Evolutionary conservation across 1,139 yeast genomes (phyloP), one percentile per base, ranked within the genome.

Genomic region (Debaryomycetaceae sp.): DNA sequence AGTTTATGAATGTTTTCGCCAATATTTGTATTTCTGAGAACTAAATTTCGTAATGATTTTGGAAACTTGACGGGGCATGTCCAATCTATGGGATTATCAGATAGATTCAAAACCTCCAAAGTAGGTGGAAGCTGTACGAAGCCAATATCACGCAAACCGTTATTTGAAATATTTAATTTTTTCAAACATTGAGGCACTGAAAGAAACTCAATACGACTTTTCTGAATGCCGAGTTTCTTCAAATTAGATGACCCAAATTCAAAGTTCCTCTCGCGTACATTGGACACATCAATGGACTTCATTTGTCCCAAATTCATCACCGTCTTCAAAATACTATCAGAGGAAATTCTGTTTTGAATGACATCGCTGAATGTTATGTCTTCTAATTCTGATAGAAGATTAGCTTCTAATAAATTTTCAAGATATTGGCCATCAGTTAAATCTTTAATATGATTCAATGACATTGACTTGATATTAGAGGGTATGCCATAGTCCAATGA

Each of bases 51-150:
- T 19, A 60, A 40, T 6, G 46, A 40, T 2, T 36, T 14, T 22
- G 61, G 57, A 22, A 51, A 50, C 15, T 24, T 24, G 3, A 48
- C 30, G n/a, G 38, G 37, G 4, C 9, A 28, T 6, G 31, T 31
- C 65, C 65, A 60, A 33, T 49, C 47, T n/a, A 58, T 52, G 1
- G 60, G 61, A 42, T 59, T 60, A 40, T 56, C 49, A 2, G 61
- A 50, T n/a, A 59, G 33, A 32, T 45, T 46, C 19, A 60, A 40
- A 16, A 40, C 40, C 15, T 37, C 39, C 15, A 60, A 40, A 4
- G 36, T 34, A 3, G 30, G 24, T 3, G 48, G 47, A 1, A 53
- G 37, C 3, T 13, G 31, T 0, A 44, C 32, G 0, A 24, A 17
- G n/a, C 41, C 19, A 6, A 50, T 24, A 34, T 51, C 47, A 5